Base-by-base conservation (phyloP, 179 eudicot genomes). In the Kewa caespitosa region DNA sequence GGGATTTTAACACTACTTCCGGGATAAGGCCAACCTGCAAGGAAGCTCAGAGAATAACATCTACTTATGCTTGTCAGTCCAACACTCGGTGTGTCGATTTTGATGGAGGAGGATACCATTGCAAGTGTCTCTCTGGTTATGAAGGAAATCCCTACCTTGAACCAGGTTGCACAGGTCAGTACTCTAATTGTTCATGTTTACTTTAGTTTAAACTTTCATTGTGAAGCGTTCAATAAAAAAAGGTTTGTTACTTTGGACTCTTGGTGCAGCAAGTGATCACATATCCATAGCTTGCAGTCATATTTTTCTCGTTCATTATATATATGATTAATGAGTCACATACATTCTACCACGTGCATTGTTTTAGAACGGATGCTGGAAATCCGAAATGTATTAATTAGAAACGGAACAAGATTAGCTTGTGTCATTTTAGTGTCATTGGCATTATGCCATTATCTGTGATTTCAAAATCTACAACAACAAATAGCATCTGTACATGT, bases 141-240 rank as follows among this genome's bases (percentile, higher is more conserved):
- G 70, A 73, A 74, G 88, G 87, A 42, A 88, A 88, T 71, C 88
- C 89, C 25, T 86, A 88, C 63, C 82, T 84, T 59, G 78, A 83
- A 50, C 81, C 81, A 62, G 81, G 81, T 17, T 88, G 89, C 76
- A 46, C 76, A 79, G 87, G 88, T 86, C 61, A 28, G 79, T 50
- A 15, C 11, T 59, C 36, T n/a, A 42, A n/a, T n/a, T n/a, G 37
- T 4, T 31, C 28, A 18, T 59, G 18, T 65, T 37, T n/a, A 18
- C 25, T 20, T 23, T 17, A n/a, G n/a, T n/a, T n/a, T 65, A 28
- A 4, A 9, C 41, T 27, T 38, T 18, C 61, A 41, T 28, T 18
- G 3, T 10, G 11, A 32, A 11, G 0, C n/a, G 4, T 14, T 23
- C 34, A 14, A 4, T 33, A 64, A 31, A 64, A 17, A 18, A 2